phyloP scores from a whole-genome alignment of 768 basidiomycete species.

The Suillus decipiens region DNA sequence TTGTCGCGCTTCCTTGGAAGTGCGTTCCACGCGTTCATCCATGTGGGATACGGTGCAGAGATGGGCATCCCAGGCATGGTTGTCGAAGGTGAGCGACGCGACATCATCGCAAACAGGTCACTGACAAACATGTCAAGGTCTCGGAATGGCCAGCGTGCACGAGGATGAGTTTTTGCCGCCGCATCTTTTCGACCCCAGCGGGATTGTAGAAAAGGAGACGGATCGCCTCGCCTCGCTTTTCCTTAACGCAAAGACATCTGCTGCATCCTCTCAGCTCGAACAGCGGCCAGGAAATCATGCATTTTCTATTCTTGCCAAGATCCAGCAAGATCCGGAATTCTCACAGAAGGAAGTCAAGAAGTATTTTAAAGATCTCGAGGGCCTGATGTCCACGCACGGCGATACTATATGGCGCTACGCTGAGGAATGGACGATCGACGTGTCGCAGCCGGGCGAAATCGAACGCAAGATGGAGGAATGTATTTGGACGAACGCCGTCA shows the following conservation, averaged over 20 bases:
- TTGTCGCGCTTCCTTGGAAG: conserved; percentile 49
- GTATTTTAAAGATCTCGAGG: conserved; percentile 25
- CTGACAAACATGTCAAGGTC: conserved; percentile 18
- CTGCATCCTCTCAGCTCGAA: neutral
- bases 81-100: conserved; percentile 52
- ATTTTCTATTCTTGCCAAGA: conserved; percentile 52
- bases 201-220: neutral
- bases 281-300: conserved; percentile 28
- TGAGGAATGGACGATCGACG: conserved; percentile 45
- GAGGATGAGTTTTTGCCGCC: conserved; percentile 34
- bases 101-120: neutral
- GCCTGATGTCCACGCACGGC: neutral
- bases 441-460: conserved; percentile 37
- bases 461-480: conserved; percentile 66
- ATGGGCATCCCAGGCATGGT: conserved; percentile 63
- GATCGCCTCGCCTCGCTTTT: conserved; percentile 12
- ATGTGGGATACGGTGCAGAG: conserved; percentile 61
- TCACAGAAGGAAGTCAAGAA: conserved; percentile 5
- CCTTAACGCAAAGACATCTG: conserved; percentile 11
- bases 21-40: conserved; percentile 63
- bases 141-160: conserved; percentile 25
- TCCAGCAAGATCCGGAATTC: conserved; percentile 49
- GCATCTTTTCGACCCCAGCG: conserved; percentile 14
- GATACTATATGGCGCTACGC: conserved; percentile 24
- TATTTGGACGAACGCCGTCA: conserved; percentile 52